Percentiles rank a stretch among this genome's conserved stretches.
phyloP scores from a whole-genome alignment of 495 filamentous ascomycete genomes.

The Aspergillus sclerotioniger region DNA sequence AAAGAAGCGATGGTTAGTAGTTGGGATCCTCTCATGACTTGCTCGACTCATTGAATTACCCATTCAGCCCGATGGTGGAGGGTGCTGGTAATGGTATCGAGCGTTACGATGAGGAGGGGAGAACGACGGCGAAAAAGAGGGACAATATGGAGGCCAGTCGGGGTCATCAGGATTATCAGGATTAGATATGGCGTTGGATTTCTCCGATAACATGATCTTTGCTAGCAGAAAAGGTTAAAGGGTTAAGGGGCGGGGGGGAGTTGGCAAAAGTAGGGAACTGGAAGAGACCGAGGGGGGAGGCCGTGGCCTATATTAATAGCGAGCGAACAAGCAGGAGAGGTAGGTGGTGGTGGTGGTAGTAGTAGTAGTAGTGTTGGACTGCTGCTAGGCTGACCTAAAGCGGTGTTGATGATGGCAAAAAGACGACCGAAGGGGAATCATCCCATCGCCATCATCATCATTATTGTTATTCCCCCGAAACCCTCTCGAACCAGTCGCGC shows the following conservation, averaged over 20 bases:
- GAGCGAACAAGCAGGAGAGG: constrained; percentile 14
- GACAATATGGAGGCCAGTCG: not conserved
- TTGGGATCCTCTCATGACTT: not conserved
- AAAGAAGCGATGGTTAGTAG: not conserved
- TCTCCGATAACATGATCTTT: constrained; percentile 12
- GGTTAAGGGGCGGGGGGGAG: constrained; percentile 7
- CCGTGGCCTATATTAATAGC: constrained; percentile 4
- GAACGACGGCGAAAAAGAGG: not conserved
- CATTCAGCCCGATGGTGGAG: not conserved
- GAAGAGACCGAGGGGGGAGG: constrained; percentile 19
- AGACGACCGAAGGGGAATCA: constrained; percentile 5
- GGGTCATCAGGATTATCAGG: not conserved
- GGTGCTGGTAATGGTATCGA: not conserved
- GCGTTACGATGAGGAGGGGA: not conserved
- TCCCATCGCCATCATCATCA: too few species aligned
- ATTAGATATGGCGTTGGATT: constrained; percentile 4
- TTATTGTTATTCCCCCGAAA: too few species aligned
- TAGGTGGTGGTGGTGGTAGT: not conserved
- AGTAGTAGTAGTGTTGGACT: not conserved
- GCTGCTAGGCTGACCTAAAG: constrained; percentile 6
- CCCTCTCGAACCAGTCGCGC: too few species aligned
- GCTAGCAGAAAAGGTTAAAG: not conserved
- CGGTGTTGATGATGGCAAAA: constrained; percentile 2
- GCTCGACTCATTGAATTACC: not conserved
- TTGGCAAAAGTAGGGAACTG: constrained; percentile 17